These are phyloP conservation scores for Cyclotella sp. DNA, from an alignment of 108 stramenopile species.

Conservation along the genomic window DNA sequence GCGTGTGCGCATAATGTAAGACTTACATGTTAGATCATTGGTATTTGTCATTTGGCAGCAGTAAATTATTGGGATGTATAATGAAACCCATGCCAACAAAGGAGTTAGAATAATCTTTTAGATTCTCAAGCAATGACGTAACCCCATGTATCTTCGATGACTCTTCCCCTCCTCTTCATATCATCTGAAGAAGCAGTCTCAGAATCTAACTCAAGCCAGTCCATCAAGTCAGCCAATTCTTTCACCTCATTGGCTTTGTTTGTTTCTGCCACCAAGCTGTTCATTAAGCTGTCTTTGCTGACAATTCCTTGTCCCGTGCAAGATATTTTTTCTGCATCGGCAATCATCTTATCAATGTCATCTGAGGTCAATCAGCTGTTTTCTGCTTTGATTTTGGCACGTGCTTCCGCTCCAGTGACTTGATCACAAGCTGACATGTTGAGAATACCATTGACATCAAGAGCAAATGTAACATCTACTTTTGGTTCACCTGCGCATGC, in stretches of 20 bases:
- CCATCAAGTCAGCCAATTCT: constrained; percentile 73
- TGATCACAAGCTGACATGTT: constrained; percentile 87
- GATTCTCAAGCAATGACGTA: constrained; percentile 10
- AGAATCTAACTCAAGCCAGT: constrained; percentile 82
- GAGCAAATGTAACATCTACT: constrained; percentile 78
- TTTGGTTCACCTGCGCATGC: constrained; percentile 86
- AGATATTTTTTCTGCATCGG: constrained; percentile 92
- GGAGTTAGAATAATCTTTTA: constrained; percentile 19
- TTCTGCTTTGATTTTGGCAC: constrained; percentile 88
- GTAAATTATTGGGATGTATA: no score
- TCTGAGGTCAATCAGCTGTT: constrained; percentile 86
- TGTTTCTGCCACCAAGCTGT: constrained; percentile 59
- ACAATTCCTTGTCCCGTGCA: constrained; percentile 83
- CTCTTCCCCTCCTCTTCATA: constrained; percentile 70
- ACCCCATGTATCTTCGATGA: constrained; percentile 72
- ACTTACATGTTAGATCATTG: no score
- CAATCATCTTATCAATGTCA: constrained; percentile 92
- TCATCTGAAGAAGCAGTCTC: constrained; percentile 74
- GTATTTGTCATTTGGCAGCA: no score
- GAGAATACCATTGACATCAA: constrained; percentile 93
- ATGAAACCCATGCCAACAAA: no score
- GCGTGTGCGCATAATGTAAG: no score
- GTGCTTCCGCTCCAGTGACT: constrained; percentile 88
- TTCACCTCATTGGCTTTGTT: constrained; percentile 64
- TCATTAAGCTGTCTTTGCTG: constrained; percentile 66